Evolutionary conservation across 2,329 filamentous ascomycete species (phyloP), one percentile per base, ranked within the genome.

Genomic region (Aspergillus piperis): DNA sequence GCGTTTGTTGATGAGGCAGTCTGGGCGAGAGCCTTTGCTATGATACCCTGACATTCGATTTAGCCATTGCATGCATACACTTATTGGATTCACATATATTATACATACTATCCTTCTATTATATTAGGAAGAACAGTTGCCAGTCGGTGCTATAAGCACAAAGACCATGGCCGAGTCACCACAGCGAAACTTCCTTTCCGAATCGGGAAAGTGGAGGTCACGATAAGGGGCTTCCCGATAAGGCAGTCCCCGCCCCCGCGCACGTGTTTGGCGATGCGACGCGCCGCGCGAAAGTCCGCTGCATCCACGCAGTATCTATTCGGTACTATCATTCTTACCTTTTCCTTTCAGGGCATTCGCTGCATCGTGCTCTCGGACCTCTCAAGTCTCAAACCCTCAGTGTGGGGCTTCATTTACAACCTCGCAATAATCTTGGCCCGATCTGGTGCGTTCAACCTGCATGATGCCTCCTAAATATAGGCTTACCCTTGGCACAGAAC

Each of bases 41-140:
- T 63, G 61, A 63, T 63, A 63, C 61, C 61, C 61, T 41, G 54
- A 53, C 57, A 19, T 58, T 58, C 49, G 53, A 61, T 61, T 61
- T 50, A 39, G 58, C 48, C 23, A 38, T 44, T 56, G 48, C 19
- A 48, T 23, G 23, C 52, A 48, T 23, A 17, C 52, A 13, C 49
- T 48, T 36, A n/a, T 38, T 52, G 44, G 51, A 19, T 54, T 23
- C 41, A 38, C 55, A 47, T 44, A 50, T 63, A 58, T 44, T 47
- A 49, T 30, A 49, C 30, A 25, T n/a, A 15, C n/a, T 27, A n/a
- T 5, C 17, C 8, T 42, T 42, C 7, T 17, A 17, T 25, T 10
- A 49, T 30, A 8, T 13, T 10, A 49, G 17, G n/a, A 19, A 42
- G 8, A 2, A 30, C 3, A 17, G 2, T 7, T 30, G 44, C 19